These are phyloP conservation scores for Lecanicillium sp. DNA, from an alignment of 2,329 filamentous ascomycete species.

Conservation along the genomic window DNA sequence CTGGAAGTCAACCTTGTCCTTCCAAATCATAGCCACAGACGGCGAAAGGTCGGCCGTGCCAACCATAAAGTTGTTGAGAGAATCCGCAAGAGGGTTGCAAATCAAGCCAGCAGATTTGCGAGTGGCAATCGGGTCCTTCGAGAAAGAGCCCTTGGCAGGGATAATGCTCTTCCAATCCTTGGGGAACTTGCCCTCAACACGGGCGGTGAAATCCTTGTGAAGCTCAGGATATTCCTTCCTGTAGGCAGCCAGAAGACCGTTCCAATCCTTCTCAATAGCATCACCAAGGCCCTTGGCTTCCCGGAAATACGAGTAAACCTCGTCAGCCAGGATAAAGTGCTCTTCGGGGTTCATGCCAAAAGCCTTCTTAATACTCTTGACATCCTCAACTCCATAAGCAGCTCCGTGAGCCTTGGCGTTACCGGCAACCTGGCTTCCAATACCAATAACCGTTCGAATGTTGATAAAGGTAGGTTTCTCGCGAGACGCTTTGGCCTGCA, in stretches of 20 bases:
- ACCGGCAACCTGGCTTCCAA: conserved; percentile 33
- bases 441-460: conserved; percentile 41
- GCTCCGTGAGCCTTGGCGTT: conserved; percentile 44
- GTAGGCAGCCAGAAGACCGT: conserved; percentile 32
- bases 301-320: conserved; percentile 42
- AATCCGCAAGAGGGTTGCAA: conserved; percentile 42
- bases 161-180: conserved; percentile 40
- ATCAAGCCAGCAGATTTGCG: conserved; percentile 39
- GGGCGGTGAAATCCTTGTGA: conserved; percentile 35
- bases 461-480: conserved; percentile 46
- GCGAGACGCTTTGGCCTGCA: conserved; percentile 25
- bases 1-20: conserved; percentile 41
- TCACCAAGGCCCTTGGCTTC: conserved; percentile 34
- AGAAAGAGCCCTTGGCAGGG: conserved; percentile 33
- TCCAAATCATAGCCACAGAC: conserved; percentile 48
- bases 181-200: conserved; percentile 38
- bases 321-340: conserved; percentile 29
- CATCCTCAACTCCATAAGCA: conserved; percentile 40
- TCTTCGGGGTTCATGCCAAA: conserved; percentile 20
- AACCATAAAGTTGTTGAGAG: conserved; percentile 40
- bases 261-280: conserved; percentile 38
- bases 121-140: conserved; percentile 37
- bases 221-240: conserved; percentile 38
- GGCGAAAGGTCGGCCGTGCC: conserved; percentile 45
- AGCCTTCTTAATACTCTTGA: conserved; percentile 24